phyloP scores from a whole-genome alignment of 2,329 filamentous ascomycete genomes.

The Capronia coronata region DNA sequence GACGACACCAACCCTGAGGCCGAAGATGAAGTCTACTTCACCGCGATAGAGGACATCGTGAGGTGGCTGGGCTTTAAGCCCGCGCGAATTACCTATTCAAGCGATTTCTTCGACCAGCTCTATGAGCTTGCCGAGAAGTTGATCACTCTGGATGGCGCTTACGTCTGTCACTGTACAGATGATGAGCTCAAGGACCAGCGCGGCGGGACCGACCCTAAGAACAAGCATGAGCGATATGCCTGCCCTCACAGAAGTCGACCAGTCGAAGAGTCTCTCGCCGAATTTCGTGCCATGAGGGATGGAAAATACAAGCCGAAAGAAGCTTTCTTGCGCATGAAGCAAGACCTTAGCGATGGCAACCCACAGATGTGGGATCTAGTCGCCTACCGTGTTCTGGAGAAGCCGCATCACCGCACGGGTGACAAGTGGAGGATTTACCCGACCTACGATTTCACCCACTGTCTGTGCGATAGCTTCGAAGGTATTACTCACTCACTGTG shows the following conservation, averaged over 20 bases:
- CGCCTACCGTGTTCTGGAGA: conserved; percentile 75
- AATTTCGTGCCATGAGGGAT: conserved; percentile 86
- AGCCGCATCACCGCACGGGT: conserved; percentile 70
- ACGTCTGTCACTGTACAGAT: conserved; percentile 80
- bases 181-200: conserved; percentile 77
- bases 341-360: conserved; percentile 72
- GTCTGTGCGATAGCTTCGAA: conserved; percentile 87
- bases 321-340: conserved; percentile 88
- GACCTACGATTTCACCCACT: conserved; percentile 89
- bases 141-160: conserved; percentile 61
- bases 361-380: conserved; percentile 96
- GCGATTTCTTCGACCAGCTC: conserved; percentile 80
- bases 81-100: conserved; percentile 72
- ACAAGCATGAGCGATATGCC: conserved; percentile 63
- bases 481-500: conserved; percentile 86
- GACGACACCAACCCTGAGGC: conserved; percentile 95
- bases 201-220: conserved; percentile 61
- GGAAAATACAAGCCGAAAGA: conserved; percentile 81
- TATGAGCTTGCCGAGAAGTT: conserved; percentile 86
- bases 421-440: conserved; percentile 88
- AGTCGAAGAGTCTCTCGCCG: conserved; percentile 66
- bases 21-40: conserved; percentile 84
- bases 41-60: conserved; percentile 81
- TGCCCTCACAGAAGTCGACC: conserved; percentile 73
- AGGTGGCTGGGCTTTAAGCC: conserved; percentile 82